phyloP scores from a whole-genome alignment of 179 eudicot species.

The Camellia oleifera region DNA sequence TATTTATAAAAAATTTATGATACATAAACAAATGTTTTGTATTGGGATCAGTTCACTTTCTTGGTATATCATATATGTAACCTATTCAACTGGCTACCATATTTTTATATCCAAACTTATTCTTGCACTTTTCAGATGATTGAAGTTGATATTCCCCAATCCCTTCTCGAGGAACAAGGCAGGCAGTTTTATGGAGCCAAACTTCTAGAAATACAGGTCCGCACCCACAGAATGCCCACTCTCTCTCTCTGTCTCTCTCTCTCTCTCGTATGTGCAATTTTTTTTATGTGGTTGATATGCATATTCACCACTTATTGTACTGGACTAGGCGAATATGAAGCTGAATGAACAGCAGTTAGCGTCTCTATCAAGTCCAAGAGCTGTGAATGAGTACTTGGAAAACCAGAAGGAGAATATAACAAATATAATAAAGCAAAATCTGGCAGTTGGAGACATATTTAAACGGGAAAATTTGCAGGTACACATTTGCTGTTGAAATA shows the following conservation, averaged over 20 bases:
- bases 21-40: too few relatives aligned
- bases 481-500: slow-evolving; percentile 11
- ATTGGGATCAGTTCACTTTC: too few relatives aligned
- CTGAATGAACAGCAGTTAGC: slow-evolving; percentile 75
- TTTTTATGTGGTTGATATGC: neutral
- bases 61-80: too few relatives aligned
- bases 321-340: slow-evolving; percentile 67
- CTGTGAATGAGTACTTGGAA: slow-evolving; percentile 69
- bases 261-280: neutral
- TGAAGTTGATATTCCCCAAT: slow-evolving; percentile 78
- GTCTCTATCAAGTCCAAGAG: slow-evolving; percentile 68
- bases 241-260: slow-evolving; percentile 3
- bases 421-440: slow-evolving; percentile 71
- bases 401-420: slow-evolving; percentile 68
- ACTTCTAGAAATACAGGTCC: slow-evolving; percentile 81
- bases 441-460: slow-evolving; percentile 91
- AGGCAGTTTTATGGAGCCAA: slow-evolving; percentile 85
- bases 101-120: neutral
- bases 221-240: neutral
- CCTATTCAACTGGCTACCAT: neutral
- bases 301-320: slow-evolving; percentile 12
- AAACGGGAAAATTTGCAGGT: slow-evolving; percentile 88
- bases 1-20: too few relatives aligned
- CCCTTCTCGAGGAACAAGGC: slow-evolving; percentile 93
- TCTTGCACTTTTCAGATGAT: slow-evolving; percentile 53